Percentiles rank a stretch among this genome's conserved stretches.
Evolutionary conservation across 768 basidiomycete genomes (phyloP).

Genomic region (Asterophora parasitica): DNA sequence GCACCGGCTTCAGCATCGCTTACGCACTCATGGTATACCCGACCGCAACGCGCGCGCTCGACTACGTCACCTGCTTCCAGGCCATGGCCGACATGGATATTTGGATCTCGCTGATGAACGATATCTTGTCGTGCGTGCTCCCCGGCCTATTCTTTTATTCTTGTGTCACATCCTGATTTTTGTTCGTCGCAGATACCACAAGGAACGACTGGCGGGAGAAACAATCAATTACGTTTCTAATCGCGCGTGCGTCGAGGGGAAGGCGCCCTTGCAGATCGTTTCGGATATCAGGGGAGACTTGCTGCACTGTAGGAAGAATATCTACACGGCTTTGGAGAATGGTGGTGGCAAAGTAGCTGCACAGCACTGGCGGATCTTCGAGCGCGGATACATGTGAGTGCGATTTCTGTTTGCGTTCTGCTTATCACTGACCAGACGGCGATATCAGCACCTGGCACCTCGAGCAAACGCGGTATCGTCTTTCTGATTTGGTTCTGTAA

Average conservation of each 20-base stretch:
- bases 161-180: neutral
- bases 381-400: slow-evolving; percentile 14
- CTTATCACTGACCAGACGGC: neutral
- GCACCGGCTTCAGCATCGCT: slow-evolving; percentile 14
- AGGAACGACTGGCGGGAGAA: slow-evolving; percentile 20
- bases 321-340: slow-evolving; percentile 2
- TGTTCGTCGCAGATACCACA: slow-evolving; percentile 13
- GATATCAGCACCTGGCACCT: slow-evolving; percentile 8
- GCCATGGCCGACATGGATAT: slow-evolving; percentile 18
- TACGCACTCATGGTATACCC: slow-evolving; percentile 16
- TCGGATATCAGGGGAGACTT: slow-evolving; percentile 15
- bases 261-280: slow-evolving; percentile 4
- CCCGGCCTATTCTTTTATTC: too few species aligned
- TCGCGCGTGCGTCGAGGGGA: slow-evolving; percentile 10
- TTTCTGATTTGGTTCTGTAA: neutral
- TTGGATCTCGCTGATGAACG: slow-evolving; percentile 16
- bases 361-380: slow-evolving; percentile 9
- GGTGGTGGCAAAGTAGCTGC: neutral
- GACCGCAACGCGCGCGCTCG: slow-evolving; percentile 5
- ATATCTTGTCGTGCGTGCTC: slow-evolving; percentile 19
- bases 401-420: neutral
- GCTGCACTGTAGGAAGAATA: neutral
- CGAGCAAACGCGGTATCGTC: slow-evolving; percentile 6
- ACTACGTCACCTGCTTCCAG: slow-evolving; percentile 16
- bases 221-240: slow-evolving; percentile 15